Conservation (phyloP, 371 early-diverging fungal species). For the Rhizomucor pusillus region DNA sequence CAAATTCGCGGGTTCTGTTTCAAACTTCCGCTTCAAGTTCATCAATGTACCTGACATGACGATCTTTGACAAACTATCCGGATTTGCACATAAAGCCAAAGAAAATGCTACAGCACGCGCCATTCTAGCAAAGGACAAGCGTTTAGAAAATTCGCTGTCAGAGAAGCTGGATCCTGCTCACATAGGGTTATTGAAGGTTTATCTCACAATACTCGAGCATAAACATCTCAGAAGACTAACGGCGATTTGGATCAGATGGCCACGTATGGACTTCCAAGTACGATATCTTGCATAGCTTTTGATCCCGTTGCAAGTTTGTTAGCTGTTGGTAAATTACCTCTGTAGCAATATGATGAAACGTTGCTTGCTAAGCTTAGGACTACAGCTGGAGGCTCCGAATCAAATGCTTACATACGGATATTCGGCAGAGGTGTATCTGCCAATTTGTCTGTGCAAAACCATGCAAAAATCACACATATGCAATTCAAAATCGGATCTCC, state of each 20-base stretch:
- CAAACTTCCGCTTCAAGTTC: too few species aligned
- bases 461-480: constrained; percentile 46
- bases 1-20: too few species aligned
- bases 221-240: too few species aligned
- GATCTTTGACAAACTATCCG: constrained; percentile 39
- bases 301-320: constrained; percentile 56
- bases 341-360: constrained; percentile 11
- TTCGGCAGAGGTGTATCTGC: constrained; percentile 45
- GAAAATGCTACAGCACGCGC: constrained; percentile 34
- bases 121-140: constrained; percentile 38
- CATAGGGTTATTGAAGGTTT: constrained; percentile 16
- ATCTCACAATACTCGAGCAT: not conserved
- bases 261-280: constrained; percentile 50
- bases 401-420: constrained; percentile 28
- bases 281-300: constrained; percentile 44
- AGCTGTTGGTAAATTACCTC: constrained; percentile 53
- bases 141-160: constrained; percentile 39
- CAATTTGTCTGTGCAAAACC: constrained; percentile 16
- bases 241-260: constrained; percentile 26
- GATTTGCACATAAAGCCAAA: constrained; percentile 39
- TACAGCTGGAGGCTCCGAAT: constrained; percentile 16
- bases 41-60: too few species aligned
- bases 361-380: too few species aligned
- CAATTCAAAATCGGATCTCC: constrained; percentile 53
- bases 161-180: constrained; percentile 19